phyloP scores from a whole-genome alignment of 176 grass and related monocot genomes.

The Bromus sterilis region DNA sequence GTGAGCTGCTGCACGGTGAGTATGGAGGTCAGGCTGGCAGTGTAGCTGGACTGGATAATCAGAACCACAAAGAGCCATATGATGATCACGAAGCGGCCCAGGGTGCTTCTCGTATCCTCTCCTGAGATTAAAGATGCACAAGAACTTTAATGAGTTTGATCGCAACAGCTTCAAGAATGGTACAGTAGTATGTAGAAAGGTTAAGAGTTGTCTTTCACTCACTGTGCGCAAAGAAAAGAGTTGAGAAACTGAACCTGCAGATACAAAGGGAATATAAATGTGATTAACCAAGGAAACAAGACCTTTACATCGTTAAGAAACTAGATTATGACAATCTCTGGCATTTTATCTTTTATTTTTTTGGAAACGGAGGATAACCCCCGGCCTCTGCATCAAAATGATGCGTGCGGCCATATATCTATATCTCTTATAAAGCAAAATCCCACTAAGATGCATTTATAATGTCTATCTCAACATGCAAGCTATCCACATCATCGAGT shows the following conservation, averaged over 20 bases:
- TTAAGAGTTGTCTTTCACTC: constrained; percentile 32
- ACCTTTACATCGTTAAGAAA: neutral
- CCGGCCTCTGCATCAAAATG: no score
- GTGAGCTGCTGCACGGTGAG: constrained; percentile 82
- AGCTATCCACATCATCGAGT: no score
- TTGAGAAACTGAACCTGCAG: constrained; percentile 91
- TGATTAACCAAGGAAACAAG: neutral
- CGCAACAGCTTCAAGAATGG: neutral
- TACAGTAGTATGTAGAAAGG: neutral
- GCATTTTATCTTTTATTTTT: no score
- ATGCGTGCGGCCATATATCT: no score
- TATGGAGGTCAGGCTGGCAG: constrained; percentile 72
- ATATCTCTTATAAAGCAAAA: no score
- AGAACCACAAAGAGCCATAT: constrained; percentile 91
- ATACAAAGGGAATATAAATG: constrained; percentile 12
- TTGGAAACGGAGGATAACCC: no score
- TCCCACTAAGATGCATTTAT: no score
- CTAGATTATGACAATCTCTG: neutral
- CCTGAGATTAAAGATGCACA: constrained; percentile 22
- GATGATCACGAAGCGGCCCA: constrained; percentile 61
- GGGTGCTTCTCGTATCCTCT: constrained; percentile 64
- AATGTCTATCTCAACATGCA: no score
- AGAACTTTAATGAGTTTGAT: neutral
- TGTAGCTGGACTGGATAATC: constrained; percentile 91
- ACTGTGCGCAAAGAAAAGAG: constrained; percentile 89